Conservation (phyloP, 2,329 filamentous ascomycete genomes). For the Ascochyta rabiei region DNA sequence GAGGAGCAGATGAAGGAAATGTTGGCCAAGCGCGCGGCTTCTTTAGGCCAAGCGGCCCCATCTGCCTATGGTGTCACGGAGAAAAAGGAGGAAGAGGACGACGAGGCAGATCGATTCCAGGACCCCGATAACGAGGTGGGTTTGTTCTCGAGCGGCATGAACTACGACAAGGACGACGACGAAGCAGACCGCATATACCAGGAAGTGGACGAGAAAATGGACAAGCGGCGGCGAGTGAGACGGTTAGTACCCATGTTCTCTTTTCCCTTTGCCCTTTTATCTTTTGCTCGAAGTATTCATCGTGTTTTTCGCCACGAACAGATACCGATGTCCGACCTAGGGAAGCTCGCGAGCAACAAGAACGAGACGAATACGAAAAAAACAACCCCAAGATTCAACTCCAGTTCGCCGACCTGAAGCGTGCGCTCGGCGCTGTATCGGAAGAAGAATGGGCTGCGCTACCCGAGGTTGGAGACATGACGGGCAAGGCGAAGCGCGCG, state of each 20-base stretch:
- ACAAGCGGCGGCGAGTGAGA: slow-evolving; percentile 81
- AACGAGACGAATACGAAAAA: slow-evolving; percentile 92
- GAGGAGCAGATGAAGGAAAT: slow-evolving; percentile 99
- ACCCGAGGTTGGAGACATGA: slow-evolving; percentile 95
- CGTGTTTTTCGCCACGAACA: slow-evolving; percentile 69
- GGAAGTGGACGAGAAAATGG: slow-evolving; percentile 97
- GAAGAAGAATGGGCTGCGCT: slow-evolving; percentile 97
- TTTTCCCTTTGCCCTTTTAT: slow-evolving; percentile 24
- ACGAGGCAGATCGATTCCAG: slow-evolving; percentile 82
- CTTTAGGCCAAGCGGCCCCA: slow-evolving; percentile 74
- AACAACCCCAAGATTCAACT: slow-evolving; percentile 98
- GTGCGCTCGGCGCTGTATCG: slow-evolving; percentile 82
- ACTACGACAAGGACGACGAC: slow-evolving; percentile 94
- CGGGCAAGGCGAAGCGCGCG: slow-evolving; percentile 86
- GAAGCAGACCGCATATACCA: slow-evolving; percentile 97
- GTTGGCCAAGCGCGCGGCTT: slow-evolving; percentile 88
- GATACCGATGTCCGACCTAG: slow-evolving; percentile 79
- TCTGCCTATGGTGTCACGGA: slow-evolving; percentile 73
- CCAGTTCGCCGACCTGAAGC: slow-evolving; percentile 95
- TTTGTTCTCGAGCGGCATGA: slow-evolving; percentile 87
- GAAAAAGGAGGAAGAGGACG: slow-evolving; percentile 72
- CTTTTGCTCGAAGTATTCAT: slow-evolving; percentile 64
- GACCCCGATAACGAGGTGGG: slow-evolving; percentile 98
- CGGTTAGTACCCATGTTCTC: slow-evolving; percentile 68
- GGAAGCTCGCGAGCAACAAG: slow-evolving; percentile 90